Evolutionary conservation across 2,329 filamentous ascomycete species (phyloP).

Genomic region (Exophiala calicioides): DNA sequence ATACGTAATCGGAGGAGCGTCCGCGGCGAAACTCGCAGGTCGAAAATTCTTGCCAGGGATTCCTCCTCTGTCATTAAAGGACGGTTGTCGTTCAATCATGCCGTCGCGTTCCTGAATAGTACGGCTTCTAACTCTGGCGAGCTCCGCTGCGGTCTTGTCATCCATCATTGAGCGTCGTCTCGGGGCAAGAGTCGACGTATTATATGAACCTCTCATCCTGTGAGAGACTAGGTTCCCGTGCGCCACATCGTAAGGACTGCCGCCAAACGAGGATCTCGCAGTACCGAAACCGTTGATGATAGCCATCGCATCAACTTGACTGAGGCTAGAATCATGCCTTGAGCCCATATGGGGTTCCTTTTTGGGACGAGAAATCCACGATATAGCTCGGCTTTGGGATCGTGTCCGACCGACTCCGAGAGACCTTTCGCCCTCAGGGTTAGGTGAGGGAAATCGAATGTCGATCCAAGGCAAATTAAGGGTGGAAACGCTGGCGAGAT

Average conservation of each 20-base stretch:
- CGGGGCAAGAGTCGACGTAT: constrained; percentile 6
- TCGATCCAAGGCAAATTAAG: constrained; percentile 18
- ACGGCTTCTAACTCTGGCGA: constrained; percentile 23
- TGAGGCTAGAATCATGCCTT: constrained; percentile 13
- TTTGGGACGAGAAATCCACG: constrained; percentile 27
- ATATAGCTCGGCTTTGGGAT: constrained; percentile 21
- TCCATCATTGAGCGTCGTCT: constrained; percentile 28
- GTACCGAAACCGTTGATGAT: constrained; percentile 27
- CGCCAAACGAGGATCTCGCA: constrained; percentile 19
- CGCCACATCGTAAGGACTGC: constrained; percentile 27
- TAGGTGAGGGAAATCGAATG: constrained; percentile 30
- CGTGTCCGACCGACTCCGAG: constrained; percentile 14
- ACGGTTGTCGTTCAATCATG: constrained; percentile 31
- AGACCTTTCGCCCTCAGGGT: constrained; percentile 15
- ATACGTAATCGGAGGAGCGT: constrained; percentile 28
- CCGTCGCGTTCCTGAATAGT: constrained; percentile 19
- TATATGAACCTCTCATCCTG: constrained; percentile 8
- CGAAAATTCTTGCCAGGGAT: constrained; percentile 28
- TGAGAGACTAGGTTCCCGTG: constrained; percentile 10
- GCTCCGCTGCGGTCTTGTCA: constrained; percentile 24
- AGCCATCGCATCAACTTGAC: constrained; percentile 14
- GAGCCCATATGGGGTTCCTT: constrained; percentile 17
- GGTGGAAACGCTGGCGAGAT: constrained; percentile 18
- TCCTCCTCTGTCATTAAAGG: constrained; percentile 28
- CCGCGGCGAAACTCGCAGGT: constrained; percentile 21